Evolutionary conservation across 495 filamentous ascomycete species (phyloP).

Genomic region (Penicillium turbatum): DNA sequence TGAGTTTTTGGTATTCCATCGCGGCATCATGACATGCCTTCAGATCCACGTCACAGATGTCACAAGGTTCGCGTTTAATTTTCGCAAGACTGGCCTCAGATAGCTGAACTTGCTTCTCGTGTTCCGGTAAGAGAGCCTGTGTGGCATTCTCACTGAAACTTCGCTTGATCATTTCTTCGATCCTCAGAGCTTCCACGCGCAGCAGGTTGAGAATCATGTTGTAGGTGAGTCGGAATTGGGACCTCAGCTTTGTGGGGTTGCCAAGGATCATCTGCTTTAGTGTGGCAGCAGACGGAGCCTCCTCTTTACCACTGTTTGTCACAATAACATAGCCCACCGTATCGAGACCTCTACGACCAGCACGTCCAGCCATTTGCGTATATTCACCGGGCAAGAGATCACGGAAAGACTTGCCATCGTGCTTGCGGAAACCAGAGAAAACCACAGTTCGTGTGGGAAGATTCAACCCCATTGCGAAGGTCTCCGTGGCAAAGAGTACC

Average conservation of each 20-base stretch:
- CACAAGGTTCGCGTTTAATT: slow-evolving; percentile 79
- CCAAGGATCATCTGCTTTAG: slow-evolving; percentile 93
- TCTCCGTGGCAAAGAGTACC: slow-evolving; percentile 95
- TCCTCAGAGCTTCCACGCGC: slow-evolving; percentile 93
- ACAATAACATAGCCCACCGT: slow-evolving; percentile 91
- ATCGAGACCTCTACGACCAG: slow-evolving; percentile 88
- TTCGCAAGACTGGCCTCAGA: slow-evolving; percentile 88
- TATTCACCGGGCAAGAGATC: slow-evolving; percentile 94
- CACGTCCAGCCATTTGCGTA: slow-evolving; percentile 96
- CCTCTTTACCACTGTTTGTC: slow-evolving; percentile 73
- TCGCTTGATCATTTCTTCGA: slow-evolving; percentile 99
- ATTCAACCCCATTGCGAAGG: slow-evolving; percentile 97
- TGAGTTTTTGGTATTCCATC: slow-evolving; percentile 70
- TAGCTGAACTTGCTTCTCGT: slow-evolving; percentile 89
- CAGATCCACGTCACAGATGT: slow-evolving; percentile 75
- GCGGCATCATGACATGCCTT: slow-evolving; percentile 73
- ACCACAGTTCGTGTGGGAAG: slow-evolving; percentile 94
- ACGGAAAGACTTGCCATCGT: slow-evolving; percentile 85
- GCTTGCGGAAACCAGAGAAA: slow-evolving; percentile 95
- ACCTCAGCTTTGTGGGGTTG: slow-evolving; percentile 88
- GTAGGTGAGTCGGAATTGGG: slow-evolving; percentile 95
- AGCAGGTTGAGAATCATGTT: slow-evolving; percentile 98
- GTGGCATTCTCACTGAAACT: slow-evolving; percentile 99
- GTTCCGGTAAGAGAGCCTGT: slow-evolving; percentile 88
- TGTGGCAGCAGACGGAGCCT: slow-evolving; percentile 78